Conservation (phyloP, 2,329 filamentous ascomycete genomes). For the Arthroderma sp. region DNA sequence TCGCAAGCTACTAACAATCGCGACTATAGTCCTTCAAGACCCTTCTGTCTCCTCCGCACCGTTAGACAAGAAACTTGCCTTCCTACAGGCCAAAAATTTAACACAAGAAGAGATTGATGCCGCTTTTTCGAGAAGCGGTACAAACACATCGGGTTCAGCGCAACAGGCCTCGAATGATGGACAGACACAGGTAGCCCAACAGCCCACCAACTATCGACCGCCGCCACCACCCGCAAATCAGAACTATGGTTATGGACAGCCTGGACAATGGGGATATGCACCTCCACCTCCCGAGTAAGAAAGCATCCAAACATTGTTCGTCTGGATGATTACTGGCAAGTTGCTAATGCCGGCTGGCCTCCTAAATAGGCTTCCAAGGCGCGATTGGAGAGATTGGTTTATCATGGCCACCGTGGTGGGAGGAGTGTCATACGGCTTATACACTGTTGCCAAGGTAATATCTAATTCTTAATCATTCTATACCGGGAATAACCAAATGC, state of each 20-base stretch:
- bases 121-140: constrained; percentile 63
- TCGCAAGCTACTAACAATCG: constrained; percentile 2
- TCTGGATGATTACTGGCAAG: neutral
- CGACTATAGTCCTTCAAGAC: constrained; percentile 69
- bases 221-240: constrained; percentile 29
- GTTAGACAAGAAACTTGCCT: constrained; percentile 84
- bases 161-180: constrained; percentile 36
- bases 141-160: constrained; percentile 36
- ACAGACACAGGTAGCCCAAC: constrained; percentile 33
- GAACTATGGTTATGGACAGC: constrained; percentile 38
- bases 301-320: constrained; percentile 5
- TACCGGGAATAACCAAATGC: neutral
- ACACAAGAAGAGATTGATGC: constrained; percentile 89
- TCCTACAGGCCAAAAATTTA: constrained; percentile 91
- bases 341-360: neutral
- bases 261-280: constrained; percentile 39
- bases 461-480: neutral
- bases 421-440: constrained; percentile 78
- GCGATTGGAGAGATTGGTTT: constrained; percentile 98
- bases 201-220: constrained; percentile 23
- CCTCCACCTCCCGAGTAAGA: constrained; percentile 42
- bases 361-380: constrained; percentile 45
- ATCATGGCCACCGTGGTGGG: constrained; percentile 96
- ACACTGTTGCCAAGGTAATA: constrained; percentile 67
- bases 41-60: constrained; percentile 79